A percentile compares a stretch with the other conserved stretches of the same genome.
Evolutionary conservation across 2,329 filamentous ascomycete species (phyloP).

Genomic region (Malbranchea zuffiana): DNA sequence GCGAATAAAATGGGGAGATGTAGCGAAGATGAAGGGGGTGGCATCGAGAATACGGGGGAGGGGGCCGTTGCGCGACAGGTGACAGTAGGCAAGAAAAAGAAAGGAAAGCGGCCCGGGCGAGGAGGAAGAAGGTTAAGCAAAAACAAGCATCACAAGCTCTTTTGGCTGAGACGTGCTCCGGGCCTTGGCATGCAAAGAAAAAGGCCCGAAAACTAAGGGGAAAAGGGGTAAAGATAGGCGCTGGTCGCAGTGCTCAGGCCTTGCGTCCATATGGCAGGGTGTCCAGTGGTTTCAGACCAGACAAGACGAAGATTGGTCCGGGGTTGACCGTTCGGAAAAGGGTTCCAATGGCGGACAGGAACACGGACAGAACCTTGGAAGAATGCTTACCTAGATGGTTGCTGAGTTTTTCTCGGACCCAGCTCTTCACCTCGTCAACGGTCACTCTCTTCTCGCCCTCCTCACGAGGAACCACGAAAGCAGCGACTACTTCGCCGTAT

Average conservation of each 20-base stretch:
- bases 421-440: constrained; percentile 52
- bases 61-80: background rate
- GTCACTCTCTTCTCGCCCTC: constrained; percentile 38
- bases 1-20: background rate
- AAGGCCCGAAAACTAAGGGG: constrained; percentile 6
- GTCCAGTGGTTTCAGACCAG: too few relatives aligned
- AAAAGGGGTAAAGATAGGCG: too few relatives aligned
- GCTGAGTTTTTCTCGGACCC: constrained; percentile 59
- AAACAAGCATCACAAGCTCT: constrained; percentile 15
- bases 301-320: too few relatives aligned
- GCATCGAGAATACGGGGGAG: constrained; percentile 2
- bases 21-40: background rate
- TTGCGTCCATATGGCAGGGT: too few relatives aligned
- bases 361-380: background rate
- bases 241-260: too few relatives aligned
- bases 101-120: background rate
- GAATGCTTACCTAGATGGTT: constrained; percentile 53
- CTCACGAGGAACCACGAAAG: constrained; percentile 56
- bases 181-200: constrained; percentile 10
- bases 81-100: constrained; percentile 5
- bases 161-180: too few relatives aligned
- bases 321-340: too few relatives aligned
- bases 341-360: background rate
- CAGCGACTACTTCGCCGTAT: constrained; percentile 78
- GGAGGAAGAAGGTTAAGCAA: constrained; percentile 7